Evolutionary conservation across 2,329 filamentous ascomycete genomes (phyloP).

Genomic region (Ophiosphaerella korrae): DNA sequence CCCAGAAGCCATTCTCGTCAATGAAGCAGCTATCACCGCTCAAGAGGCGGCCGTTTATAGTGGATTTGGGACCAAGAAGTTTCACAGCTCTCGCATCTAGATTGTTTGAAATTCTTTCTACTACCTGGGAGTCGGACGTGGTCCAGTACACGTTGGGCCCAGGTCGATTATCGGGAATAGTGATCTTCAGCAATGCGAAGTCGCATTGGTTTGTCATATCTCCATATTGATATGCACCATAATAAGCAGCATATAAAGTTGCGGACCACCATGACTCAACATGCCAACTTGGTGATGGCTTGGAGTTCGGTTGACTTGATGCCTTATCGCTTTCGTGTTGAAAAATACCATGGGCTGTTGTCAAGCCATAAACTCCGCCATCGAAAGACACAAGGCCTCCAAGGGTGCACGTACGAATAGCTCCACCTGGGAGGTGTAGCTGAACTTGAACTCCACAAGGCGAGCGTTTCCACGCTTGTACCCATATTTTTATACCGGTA

Average conservation of each 20-base stretch:
- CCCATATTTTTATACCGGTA: background rate
- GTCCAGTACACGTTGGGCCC: background rate
- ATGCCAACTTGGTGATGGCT: background rate
- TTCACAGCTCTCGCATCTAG: conserved; percentile 2
- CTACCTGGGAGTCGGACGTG: background rate
- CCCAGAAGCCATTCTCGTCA: conserved; percentile 3
- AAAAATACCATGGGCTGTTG: conserved; percentile 11
- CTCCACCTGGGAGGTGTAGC: background rate
- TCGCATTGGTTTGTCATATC: background rate
- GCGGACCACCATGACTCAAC: background rate
- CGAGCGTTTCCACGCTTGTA: background rate
- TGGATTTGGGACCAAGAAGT: conserved; percentile 3
- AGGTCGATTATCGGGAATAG: background rate
- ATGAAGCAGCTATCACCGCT: conserved; percentile 5
- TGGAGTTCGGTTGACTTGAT: no score
- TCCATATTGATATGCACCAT: background rate
- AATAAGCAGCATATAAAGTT: background rate
- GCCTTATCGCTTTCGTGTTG: background rate
- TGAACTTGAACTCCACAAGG: conserved; percentile 5
- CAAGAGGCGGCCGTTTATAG: conserved; percentile 3
- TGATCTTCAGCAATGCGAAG: background rate
- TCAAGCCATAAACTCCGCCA: conserved; percentile 5
- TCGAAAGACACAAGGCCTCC: conserved; percentile 8
- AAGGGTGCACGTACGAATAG: background rate
- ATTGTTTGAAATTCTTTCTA: background rate